Evolutionary conservation across 1,139 yeast genomes (phyloP).

Genomic region (Blastobotrys ciferrii): DNA sequence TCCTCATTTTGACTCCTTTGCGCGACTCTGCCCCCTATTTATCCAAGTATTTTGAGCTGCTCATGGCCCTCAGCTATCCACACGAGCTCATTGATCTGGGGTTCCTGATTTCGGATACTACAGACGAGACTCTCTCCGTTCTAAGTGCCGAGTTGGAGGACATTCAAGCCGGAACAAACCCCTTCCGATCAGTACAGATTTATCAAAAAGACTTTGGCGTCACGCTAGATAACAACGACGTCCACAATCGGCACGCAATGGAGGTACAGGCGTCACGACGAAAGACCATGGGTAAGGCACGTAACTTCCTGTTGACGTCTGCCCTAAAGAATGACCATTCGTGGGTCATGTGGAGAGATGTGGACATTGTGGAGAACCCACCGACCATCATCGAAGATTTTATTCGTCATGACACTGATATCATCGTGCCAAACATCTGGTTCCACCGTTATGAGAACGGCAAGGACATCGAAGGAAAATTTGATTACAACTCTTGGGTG

Average conservation of each 20-base stretch:
- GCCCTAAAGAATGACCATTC: slow-evolving; percentile 86
- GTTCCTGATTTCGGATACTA: slow-evolving; percentile 81
- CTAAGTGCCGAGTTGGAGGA: slow-evolving; percentile 47
- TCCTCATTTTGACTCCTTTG: slow-evolving; percentile 83
- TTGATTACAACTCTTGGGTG: slow-evolving; percentile 95
- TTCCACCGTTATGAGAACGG: slow-evolving; percentile 72
- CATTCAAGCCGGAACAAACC: slow-evolving; percentile 37
- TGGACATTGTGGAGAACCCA: slow-evolving; percentile 89
- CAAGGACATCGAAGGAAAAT: slow-evolving; percentile 79
- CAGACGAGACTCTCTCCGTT: slow-evolving; percentile 65
- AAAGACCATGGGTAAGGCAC: slow-evolving; percentile 84
- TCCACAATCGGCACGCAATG: slow-evolving; percentile 59
- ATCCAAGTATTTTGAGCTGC: slow-evolving; percentile 82
- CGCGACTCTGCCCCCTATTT: slow-evolving; percentile 70
- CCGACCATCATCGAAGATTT: slow-evolving; percentile 77
- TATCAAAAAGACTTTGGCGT: slow-evolving; percentile 81
- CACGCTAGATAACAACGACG: slow-evolving; percentile 65
- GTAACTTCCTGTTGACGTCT: slow-evolving; percentile 88
- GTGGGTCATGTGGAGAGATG: slow-evolving; percentile 95
- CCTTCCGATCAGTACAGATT: slow-evolving; percentile 70
- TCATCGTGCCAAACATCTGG: slow-evolving; percentile 84
- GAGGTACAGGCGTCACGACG: slow-evolving; percentile 84
- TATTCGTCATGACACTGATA: slow-evolving; percentile 81
- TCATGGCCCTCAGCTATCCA: slow-evolving; percentile 75
- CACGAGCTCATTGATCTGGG: slow-evolving; percentile 83